Evolutionary conservation across 2,329 filamentous ascomycete species (phyloP).

Genomic region (Aspergillus spinulosporus): DNA sequence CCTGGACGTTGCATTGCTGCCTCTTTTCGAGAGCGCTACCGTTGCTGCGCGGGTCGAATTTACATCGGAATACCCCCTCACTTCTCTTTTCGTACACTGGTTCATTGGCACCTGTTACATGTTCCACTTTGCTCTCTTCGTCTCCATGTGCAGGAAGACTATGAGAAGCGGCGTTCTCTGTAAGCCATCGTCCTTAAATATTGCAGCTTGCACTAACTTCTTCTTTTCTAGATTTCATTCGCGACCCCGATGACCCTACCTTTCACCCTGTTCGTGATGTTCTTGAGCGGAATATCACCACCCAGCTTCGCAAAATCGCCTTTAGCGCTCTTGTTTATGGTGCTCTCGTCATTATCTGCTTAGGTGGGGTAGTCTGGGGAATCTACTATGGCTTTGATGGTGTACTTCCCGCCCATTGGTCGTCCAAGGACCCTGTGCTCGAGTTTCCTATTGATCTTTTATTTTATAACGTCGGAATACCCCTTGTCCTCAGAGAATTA

Average conservation of each 20-base stretch:
- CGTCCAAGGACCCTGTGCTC: slow-evolving; percentile 84
- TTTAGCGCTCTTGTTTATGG: slow-evolving; percentile 97
- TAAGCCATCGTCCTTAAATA: slow-evolving; percentile 49
- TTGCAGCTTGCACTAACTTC: slow-evolving; percentile 5
- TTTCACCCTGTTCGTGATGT: slow-evolving; percentile 98
- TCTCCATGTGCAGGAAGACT: slow-evolving; percentile 98
- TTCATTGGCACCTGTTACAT: slow-evolving; percentile 98
- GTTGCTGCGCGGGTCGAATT: slow-evolving; percentile 76
- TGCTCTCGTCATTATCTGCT: slow-evolving; percentile 83
- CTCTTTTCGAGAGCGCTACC: slow-evolving; percentile 80
- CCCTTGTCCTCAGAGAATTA: slow-evolving; percentile 78
- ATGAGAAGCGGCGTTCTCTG: slow-evolving; percentile 92
- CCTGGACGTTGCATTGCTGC: slow-evolving; percentile 82
- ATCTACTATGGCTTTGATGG: slow-evolving; percentile 66
- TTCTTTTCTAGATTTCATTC: slow-evolving; percentile 74
- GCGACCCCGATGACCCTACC: slow-evolving; percentile 95
- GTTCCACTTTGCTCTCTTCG: slow-evolving; percentile 99
- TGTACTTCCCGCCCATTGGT: slow-evolving; percentile 89
- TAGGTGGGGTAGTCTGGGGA: slow-evolving; percentile 96
- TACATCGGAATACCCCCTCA: slow-evolving; percentile 75
- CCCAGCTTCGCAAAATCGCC: slow-evolving; percentile 91
- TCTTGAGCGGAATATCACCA: slow-evolving; percentile 85
- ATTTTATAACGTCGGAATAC: slow-evolving; percentile 96
- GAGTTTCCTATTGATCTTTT: slow-evolving; percentile 93
- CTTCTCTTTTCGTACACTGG: slow-evolving; percentile 96